A percentile compares a stretch with the other conserved stretches of the same genome.
Conservation (phyloP, 1,284 basidiomycete species). For the Wallemia ichthyophaga region DNA sequence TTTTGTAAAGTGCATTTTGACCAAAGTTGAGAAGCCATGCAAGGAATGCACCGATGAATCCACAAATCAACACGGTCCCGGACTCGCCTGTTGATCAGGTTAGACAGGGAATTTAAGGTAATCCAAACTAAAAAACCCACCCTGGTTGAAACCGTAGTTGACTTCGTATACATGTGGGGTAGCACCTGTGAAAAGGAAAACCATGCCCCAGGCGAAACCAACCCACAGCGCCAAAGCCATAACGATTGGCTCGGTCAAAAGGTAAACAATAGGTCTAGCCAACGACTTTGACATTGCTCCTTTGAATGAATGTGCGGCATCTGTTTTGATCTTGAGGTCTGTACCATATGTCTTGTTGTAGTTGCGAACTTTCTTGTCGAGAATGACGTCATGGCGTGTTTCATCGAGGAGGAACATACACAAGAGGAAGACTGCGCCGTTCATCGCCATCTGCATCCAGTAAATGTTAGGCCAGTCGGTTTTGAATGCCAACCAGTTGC, state of each 20-base stretch:
- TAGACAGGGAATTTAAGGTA: no score
- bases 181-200: slow-evolving; percentile 8
- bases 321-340: not conserved
- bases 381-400: slow-evolving; percentile 18
- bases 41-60: slow-evolving; percentile 30
- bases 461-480: slow-evolving; percentile 11
- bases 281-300: slow-evolving; percentile 13
- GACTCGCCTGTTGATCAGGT: slow-evolving; percentile 2
- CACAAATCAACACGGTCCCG: slow-evolving; percentile 8
- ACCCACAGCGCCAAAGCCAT: slow-evolving; percentile 18
- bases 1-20: slow-evolving; percentile 6
- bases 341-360: slow-evolving; percentile 1
- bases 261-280: slow-evolving; percentile 13
- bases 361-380: slow-evolving; percentile 16
- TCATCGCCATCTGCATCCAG: slow-evolving; percentile 10
- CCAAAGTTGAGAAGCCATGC: slow-evolving; percentile 15
- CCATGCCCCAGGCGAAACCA: slow-evolving; percentile 13
- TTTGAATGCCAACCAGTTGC: slow-evolving; percentile 10
- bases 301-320: slow-evolving; percentile 4
- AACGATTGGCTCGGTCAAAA: slow-evolving; percentile 20
- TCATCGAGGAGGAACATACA: slow-evolving; percentile 14
- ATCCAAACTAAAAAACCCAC: no score
- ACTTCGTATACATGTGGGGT: slow-evolving; percentile 9
- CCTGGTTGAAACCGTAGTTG: slow-evolving; percentile 3
- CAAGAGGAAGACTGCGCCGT: slow-evolving; percentile 9